Conservation (phyloP, 2,329 filamentous ascomycete species). For the Colletotrichum somersetense region DNA sequence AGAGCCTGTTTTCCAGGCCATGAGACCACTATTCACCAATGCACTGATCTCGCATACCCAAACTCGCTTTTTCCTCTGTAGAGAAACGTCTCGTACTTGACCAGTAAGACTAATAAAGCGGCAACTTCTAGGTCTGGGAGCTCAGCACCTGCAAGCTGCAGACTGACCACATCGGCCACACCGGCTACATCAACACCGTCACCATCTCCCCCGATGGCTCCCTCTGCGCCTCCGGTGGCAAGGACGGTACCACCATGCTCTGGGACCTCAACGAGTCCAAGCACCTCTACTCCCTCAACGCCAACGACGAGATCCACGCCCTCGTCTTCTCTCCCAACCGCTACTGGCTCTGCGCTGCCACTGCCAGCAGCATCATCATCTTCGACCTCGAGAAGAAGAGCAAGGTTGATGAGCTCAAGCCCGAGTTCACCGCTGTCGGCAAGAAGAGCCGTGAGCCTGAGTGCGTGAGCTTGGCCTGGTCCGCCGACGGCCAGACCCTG, state of each 20-base stretch:
- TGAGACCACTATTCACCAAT: conserved; percentile 98
- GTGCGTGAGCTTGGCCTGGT: conserved; percentile 98
- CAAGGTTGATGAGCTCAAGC: conserved; percentile 99
- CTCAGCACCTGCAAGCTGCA: conserved; percentile 99
- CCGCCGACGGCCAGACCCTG: conserved; percentile 97
- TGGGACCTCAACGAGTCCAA: conserved; percentile 99
- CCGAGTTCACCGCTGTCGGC: conserved; percentile 93
- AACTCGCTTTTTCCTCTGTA: neutral
- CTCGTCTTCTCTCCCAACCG: conserved; percentile 99
- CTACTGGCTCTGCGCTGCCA: conserved; percentile 99
- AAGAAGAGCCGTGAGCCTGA: conserved; percentile 99
- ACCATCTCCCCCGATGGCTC: conserved; percentile 99
- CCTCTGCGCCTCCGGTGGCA: conserved; percentile 98
- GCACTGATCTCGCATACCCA: conserved; percentile 74
- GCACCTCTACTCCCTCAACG: conserved; percentile 99
- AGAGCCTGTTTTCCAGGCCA: conserved; percentile 87
- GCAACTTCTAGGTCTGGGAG: conserved; percentile 88
- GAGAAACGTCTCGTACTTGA: conserved; percentile 25
- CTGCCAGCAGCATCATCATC: conserved; percentile 98
- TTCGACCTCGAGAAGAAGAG: conserved; percentile 99
- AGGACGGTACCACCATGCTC: conserved; percentile 99
- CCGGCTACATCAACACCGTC: conserved; percentile 99
- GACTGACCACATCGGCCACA: conserved; percentile 99
- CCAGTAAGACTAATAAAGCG: conserved; percentile 45
- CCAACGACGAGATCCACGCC: conserved; percentile 99